Evolutionary conservation across 768 basidiomycete species (phyloP).

Genomic region (Calocybe cyanea): DNA sequence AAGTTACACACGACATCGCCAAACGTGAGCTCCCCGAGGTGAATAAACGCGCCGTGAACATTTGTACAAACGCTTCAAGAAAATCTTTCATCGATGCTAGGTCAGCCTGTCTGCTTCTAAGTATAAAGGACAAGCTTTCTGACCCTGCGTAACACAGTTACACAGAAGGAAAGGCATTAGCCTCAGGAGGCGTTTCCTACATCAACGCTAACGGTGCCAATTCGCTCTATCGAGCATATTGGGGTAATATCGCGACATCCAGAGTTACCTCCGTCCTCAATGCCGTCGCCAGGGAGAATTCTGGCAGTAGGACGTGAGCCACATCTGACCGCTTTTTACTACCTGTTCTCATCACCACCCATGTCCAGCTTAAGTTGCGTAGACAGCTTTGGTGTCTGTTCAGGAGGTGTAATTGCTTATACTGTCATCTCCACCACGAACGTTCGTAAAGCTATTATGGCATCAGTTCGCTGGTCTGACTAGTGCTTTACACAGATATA

Average conservation of each 20-base stretch:
- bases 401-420: constrained; percentile 40
- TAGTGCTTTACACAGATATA: constrained; percentile 31
- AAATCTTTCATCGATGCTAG: constrained; percentile 29
- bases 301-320: constrained; percentile 32
- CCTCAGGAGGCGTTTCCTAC: constrained; percentile 28
- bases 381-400: constrained; percentile 35
- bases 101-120: constrained; percentile 15
- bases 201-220: constrained; percentile 34
- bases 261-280: constrained; percentile 30
- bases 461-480: background rate
- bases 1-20: background rate
- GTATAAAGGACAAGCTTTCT: background rate
- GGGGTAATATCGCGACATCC: constrained; percentile 32
- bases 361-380: constrained; percentile 34
- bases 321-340: background rate
- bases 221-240: constrained; percentile 38
- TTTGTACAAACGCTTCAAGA: background rate
- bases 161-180: constrained; percentile 37
- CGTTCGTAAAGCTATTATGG: constrained; percentile 16
- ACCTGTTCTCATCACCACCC: background rate
- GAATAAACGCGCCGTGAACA: background rate
- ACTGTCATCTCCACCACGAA: constrained; percentile 42
- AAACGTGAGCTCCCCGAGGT: background rate
- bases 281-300: constrained; percentile 38
- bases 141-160: constrained; percentile 22